These are phyloP conservation scores for Ramularia collo-cygni DNA, from an alignment of 2,329 filamentous ascomycete genomes.

Conservation along the genomic window DNA sequence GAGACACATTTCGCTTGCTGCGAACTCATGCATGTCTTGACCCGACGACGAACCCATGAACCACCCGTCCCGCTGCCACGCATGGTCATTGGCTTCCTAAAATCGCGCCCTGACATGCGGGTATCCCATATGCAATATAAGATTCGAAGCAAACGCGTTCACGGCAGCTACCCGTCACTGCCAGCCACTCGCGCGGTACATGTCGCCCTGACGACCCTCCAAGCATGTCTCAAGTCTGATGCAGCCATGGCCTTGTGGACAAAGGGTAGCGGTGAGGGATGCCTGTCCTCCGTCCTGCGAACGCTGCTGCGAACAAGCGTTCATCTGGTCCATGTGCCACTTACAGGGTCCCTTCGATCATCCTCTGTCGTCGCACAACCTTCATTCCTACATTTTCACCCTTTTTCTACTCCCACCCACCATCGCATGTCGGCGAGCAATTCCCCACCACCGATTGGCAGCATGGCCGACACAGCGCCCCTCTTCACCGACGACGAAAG, in stretches of 20 bases:
- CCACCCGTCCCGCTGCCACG: too few species aligned
- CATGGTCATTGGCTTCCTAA: too few species aligned
- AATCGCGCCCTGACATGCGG: too few species aligned
- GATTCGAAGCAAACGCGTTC: too few species aligned
- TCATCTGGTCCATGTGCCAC: slow-evolving; percentile 9
- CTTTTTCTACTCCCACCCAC: neutral
- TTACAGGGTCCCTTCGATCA: slow-evolving; percentile 7
- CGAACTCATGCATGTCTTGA: too few species aligned
- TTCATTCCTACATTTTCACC: slow-evolving; percentile 3
- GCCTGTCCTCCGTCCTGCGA: slow-evolving; percentile 7
- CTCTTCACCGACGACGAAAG: slow-evolving; percentile 15
- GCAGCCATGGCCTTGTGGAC: slow-evolving; percentile 8
- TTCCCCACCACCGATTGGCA: neutral
- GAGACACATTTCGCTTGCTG: too few species aligned
- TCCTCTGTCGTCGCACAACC: slow-evolving; percentile 12
- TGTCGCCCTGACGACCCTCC: neutral
- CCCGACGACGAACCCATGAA: too few species aligned
- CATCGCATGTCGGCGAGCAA: neutral
- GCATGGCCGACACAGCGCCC: slow-evolving; percentile 14
- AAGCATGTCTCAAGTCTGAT: slow-evolving; percentile 17
- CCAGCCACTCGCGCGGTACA: too few species aligned
- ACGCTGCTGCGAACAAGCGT: slow-evolving; percentile 21
- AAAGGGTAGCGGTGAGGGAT: slow-evolving; percentile 14
- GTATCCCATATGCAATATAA: too few species aligned
- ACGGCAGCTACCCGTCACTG: too few species aligned